These are phyloP conservation scores for Rhizopus arrhizus DNA, from an alignment of 371 early-diverging fungal genomes.

Conservation along the genomic window DNA sequence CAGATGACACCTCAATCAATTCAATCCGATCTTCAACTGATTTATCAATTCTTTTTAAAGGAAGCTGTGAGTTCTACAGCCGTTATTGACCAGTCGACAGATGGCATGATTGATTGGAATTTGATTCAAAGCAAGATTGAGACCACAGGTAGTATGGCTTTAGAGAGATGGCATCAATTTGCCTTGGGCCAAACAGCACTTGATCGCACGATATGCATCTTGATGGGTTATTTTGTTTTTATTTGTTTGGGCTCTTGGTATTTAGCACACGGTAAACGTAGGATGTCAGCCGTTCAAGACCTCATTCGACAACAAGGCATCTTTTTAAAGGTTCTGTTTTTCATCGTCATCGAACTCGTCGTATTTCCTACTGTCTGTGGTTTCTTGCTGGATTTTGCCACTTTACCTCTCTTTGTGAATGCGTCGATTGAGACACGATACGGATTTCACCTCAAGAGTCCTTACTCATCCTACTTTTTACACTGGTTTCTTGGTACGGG, in stretches of 20 bases:
- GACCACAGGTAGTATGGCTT: constrained; percentile 9
- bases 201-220: constrained; percentile 53
- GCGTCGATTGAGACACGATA: constrained; percentile 63
- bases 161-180: constrained; percentile 53
- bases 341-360: constrained; percentile 83
- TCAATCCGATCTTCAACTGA: constrained; percentile 8
- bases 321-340: constrained; percentile 72
- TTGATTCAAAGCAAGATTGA: constrained; percentile 33
- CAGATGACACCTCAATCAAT: constrained; percentile 12
- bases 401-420: constrained; percentile 73
- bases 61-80: not conserved
- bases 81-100: not conserved
- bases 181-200: constrained; percentile 45
- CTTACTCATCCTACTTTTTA: constrained; percentile 72
- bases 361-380: constrained; percentile 90
- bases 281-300: constrained; percentile 39
- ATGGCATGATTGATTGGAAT: constrained; percentile 11
- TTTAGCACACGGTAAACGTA: constrained; percentile 35
- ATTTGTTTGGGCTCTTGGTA: constrained; percentile 56
- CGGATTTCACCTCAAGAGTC: constrained; percentile 61
- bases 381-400: constrained; percentile 79
- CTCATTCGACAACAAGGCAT: constrained; percentile 64
- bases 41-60: constrained; percentile 1
- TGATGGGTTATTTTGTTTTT: constrained; percentile 52
- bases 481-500: constrained; percentile 93